Evolutionary conservation across 805 yeast species (phyloP).

Genomic region (Ogataea pilisensis): DNA sequence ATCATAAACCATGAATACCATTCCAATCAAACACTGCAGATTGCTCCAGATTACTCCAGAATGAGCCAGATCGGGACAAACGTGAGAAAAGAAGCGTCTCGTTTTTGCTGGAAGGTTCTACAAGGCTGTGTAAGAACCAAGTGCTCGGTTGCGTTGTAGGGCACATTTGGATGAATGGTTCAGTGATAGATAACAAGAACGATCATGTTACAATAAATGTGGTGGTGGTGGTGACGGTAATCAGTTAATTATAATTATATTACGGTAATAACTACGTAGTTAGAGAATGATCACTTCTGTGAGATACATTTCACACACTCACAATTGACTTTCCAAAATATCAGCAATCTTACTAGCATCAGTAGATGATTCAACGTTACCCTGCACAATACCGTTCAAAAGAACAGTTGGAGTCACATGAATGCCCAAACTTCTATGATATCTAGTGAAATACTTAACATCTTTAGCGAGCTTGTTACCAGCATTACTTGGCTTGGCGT

Average conservation of each 20-base stretch:
- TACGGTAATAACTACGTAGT: no score
- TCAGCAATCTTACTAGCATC: constrained; percentile 42
- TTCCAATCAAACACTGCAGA: neutral
- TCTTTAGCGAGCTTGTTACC: constrained; percentile 62
- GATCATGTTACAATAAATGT: neutral
- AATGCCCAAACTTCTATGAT: constrained; percentile 70
- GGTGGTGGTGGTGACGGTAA: neutral
- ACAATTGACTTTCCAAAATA: constrained; percentile 29
- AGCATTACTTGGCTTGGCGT: constrained; percentile 36
- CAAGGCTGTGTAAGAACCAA: no score
- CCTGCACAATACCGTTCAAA: constrained; percentile 61
- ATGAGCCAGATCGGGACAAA: no score
- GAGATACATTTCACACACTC: no score
- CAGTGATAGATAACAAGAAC: no score
- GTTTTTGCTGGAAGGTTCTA: neutral
- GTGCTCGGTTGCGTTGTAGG: no score
- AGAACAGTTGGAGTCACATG: constrained; percentile 84
- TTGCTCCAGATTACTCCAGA: neutral
- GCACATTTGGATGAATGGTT: no score
- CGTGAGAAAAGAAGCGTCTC: no score
- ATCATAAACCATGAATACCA: no score
- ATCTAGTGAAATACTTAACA: constrained; percentile 67
- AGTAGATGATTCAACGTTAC: constrained; percentile 59
- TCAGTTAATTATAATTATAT: neutral
- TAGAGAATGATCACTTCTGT: no score